A percentile compares a stretch with the other conserved stretches of the same genome.
These are phyloP conservation scores for Diaporthe sp. DNA, from an alignment of 2,329 filamentous ascomycete species.

Conservation along the genomic window DNA sequence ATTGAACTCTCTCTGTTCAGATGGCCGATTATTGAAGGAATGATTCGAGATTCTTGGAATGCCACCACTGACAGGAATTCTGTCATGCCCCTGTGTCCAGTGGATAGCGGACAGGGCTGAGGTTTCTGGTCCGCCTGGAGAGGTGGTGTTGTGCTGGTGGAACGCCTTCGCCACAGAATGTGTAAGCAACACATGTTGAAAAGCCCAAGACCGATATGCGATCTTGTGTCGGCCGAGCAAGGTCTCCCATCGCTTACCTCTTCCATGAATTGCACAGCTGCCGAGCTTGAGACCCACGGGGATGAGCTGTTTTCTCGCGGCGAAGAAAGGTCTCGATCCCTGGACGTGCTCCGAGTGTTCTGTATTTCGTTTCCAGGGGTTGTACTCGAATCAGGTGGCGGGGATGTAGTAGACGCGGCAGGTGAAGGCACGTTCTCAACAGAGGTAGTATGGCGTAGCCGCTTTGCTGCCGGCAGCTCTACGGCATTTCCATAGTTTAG, in stretches of 20 bases:
- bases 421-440: not conserved
- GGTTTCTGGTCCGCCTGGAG: not conserved
- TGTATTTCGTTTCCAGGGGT: not conserved
- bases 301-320: not conserved
- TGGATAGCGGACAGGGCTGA: not conserved
- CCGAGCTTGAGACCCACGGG: not conserved
- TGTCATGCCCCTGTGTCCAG: not conserved
- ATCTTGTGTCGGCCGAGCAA: too few species aligned
- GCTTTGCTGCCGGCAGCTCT: not conserved
- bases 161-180: not conserved
- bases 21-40: accelerated
- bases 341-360: not conserved
- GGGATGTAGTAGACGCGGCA: not conserved
- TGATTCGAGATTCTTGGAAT: too few species aligned
- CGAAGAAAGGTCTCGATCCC: not conserved
- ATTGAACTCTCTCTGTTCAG: not conserved
- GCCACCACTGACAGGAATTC: not conserved
- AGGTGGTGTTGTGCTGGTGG: constrained; percentile 2
- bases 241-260: not conserved
- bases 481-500: not conserved
- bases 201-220: too few species aligned
- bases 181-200: not conserved
- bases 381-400: not conserved
- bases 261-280: constrained; percentile 5
- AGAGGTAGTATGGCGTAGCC: not conserved